These are phyloP conservation scores for Leishmania tropica DNA, from an alignment of 208 protist species.

Conservation along the genomic window DNA sequence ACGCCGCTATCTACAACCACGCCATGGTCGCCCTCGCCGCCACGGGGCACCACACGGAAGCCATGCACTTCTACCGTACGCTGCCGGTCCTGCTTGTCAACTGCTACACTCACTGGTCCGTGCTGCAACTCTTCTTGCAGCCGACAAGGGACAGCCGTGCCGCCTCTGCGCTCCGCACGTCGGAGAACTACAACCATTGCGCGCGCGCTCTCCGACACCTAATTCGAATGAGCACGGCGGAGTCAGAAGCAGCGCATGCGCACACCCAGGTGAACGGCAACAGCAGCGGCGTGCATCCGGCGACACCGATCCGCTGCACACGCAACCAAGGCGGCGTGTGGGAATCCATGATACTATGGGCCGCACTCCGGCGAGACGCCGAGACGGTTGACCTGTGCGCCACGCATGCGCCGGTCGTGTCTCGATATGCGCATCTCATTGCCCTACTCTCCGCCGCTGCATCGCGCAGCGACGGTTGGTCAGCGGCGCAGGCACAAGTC, in stretches of 20 bases:
- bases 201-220: slow-evolving; percentile 21
- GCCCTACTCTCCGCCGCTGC: slow-evolving; percentile 30
- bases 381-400: slow-evolving; percentile 32
- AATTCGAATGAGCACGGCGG: not conserved
- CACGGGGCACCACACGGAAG: slow-evolving; percentile 26
- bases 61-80: slow-evolving; percentile 36
- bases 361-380: slow-evolving; percentile 21
- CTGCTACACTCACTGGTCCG: slow-evolving; percentile 34
- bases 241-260: no score
- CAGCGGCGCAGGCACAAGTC: slow-evolving; percentile 6
- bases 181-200: slow-evolving; percentile 25
- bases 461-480: not conserved
- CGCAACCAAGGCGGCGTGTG: slow-evolving; percentile 27
- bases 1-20: slow-evolving; percentile 50
- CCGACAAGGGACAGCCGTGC: slow-evolving; percentile 6
- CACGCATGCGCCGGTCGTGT: slow-evolving; percentile 24
- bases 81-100: slow-evolving; percentile 20
- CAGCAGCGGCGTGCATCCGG: not conserved
- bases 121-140: slow-evolving; percentile 31
- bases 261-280: not conserved
- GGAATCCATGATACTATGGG: slow-evolving; percentile 47
- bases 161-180: slow-evolving; percentile 11
- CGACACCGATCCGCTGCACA: slow-evolving; percentile 3
- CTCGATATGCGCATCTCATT: slow-evolving; percentile 41
- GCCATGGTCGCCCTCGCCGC: slow-evolving; percentile 43